Evolutionary conservation across 2,329 filamentous ascomycete species (phyloP), one percentile per base, ranked within the genome.

Genomic region (Colletotrichum lindemuthianum): DNA sequence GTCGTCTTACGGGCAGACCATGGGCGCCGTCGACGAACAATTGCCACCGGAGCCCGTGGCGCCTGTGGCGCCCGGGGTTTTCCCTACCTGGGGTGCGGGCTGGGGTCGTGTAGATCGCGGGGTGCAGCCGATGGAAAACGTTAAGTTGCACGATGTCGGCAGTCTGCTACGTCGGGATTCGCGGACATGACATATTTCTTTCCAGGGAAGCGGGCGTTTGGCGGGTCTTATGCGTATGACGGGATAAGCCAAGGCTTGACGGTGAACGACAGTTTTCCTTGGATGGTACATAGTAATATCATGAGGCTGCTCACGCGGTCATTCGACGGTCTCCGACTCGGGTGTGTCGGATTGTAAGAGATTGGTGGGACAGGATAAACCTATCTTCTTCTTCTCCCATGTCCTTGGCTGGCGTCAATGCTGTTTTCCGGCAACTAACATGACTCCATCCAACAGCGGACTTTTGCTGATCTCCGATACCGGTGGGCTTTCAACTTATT

Each of bases 101-200:
- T 75, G 73, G 73, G 73, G 73, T 9, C 68, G 73, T 32, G 72
- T 74, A n/a, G 73, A 74, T 52, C 67, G 70, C 32, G 72, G 72
- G n/a, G 70, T 69, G 15, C 68, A 63, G 49, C 52, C 69, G 32
- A 61, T 69, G 54, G 66, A 70, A 8, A 68, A 70, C 44, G 68
- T 71, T n/a, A 72, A 75, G 52, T 60, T 78, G 41, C 76, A 75
- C 37, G 76, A 78, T 54, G 76, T 78, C 3, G 76, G 76, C 16
- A 74, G 71, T 61, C 60, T 78, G 9, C 52, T 73, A 36, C 58
- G 51, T n/a, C n/a, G 61, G n/a, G 61, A 65, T 24, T 61, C 61
- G 33, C 43, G 48, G 13, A 33, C 39, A 33, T 52, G 47, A 59
- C 8, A 37, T 36, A n/a, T 51, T 59, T 37, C 33, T 59, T 24